Percentiles rank a stretch among this genome's conserved stretches.
phyloP scores from a whole-genome alignment of 192 early-diverging fungal species.

The Backusella parvicylindrica region DNA sequence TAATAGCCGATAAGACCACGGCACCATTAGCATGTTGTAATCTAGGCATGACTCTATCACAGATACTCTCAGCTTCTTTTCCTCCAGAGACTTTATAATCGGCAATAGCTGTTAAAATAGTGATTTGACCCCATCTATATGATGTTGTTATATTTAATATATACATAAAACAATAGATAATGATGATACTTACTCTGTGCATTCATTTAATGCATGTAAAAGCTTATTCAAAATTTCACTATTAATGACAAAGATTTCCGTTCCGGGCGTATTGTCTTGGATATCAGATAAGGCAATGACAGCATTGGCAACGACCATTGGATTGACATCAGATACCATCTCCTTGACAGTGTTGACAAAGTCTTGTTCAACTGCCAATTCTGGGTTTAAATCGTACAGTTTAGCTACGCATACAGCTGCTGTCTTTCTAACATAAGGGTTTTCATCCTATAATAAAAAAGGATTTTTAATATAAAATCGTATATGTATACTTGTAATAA shows the following conservation, averaged over 20 bases:
- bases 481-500: neutral
- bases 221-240: constrained; percentile 70
- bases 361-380: constrained; percentile 88
- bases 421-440: constrained; percentile 98
- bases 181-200: constrained; percentile 69
- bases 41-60: constrained; percentile 88
- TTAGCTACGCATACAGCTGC: constrained; percentile 96
- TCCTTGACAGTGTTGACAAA: constrained; percentile 84
- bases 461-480: too few species aligned
- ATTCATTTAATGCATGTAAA: constrained; percentile 94
- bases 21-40: constrained; percentile 96
- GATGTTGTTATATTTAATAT: neutral
- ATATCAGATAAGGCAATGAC: constrained; percentile 93
- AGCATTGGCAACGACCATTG: constrained; percentile 97
- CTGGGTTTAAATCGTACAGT: constrained; percentile 87
- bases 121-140: constrained; percentile 92
- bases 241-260: constrained; percentile 79
- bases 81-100: constrained; percentile 72
- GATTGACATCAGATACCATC: constrained; percentile 90
- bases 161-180: neutral
- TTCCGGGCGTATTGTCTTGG: constrained; percentile 63
- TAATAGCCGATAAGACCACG: constrained; percentile 89
- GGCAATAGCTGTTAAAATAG: constrained; percentile 83
- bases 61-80: constrained; percentile 84
- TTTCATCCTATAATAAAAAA: constrained; percentile 64